Conservation (phyloP, 768 basidiomycete genomes). For the Macrolepiota albuminosa region DNA sequence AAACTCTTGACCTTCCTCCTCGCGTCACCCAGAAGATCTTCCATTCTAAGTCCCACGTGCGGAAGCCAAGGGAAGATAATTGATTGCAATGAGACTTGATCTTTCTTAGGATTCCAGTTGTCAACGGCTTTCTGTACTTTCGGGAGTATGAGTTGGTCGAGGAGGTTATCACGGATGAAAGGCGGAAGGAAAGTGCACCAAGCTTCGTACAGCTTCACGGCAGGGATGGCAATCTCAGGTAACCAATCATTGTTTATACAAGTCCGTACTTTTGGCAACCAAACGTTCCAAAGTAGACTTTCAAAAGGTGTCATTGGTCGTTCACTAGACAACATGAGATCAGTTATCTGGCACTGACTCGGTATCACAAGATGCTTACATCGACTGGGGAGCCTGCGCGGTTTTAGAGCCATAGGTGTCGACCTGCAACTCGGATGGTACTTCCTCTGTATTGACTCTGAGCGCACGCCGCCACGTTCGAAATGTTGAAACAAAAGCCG, state of each 20-base stretch:
- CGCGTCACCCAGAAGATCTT: conserved; percentile 83
- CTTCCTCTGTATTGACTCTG: conserved; percentile 48
- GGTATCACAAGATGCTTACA: conserved; percentile 27
- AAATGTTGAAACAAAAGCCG: conserved; percentile 58
- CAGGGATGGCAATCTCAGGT: conserved; percentile 65
- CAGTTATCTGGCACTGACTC: not conserved
- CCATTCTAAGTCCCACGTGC: conserved; percentile 75
- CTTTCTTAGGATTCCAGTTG: conserved; percentile 72
- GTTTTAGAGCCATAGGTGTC: conserved; percentile 53
- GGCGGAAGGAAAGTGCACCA: conserved; percentile 87
- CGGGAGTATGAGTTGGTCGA: conserved; percentile 93
- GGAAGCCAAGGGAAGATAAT: conserved; percentile 97
- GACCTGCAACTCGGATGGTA: conserved; percentile 39
- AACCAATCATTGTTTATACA: conserved; percentile 95
- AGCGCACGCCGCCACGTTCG: conserved; percentile 66
- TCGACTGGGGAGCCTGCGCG: conserved; percentile 22
- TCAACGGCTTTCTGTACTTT: conserved; percentile 83
- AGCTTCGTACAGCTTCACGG: conserved; percentile 77
- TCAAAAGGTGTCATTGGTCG: conserved; percentile 92
- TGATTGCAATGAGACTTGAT: conserved; percentile 57
- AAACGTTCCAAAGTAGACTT: conserved; percentile 88
- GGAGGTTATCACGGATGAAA: conserved; percentile 91
- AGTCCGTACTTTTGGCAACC: conserved; percentile 93
- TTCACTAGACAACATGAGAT: conserved; percentile 31
- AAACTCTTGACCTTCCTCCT: conserved; percentile 79